Evolutionary conservation across 192 early-diverging fungal genomes (phyloP).

Genomic region (Coemansia sp.): DNA sequence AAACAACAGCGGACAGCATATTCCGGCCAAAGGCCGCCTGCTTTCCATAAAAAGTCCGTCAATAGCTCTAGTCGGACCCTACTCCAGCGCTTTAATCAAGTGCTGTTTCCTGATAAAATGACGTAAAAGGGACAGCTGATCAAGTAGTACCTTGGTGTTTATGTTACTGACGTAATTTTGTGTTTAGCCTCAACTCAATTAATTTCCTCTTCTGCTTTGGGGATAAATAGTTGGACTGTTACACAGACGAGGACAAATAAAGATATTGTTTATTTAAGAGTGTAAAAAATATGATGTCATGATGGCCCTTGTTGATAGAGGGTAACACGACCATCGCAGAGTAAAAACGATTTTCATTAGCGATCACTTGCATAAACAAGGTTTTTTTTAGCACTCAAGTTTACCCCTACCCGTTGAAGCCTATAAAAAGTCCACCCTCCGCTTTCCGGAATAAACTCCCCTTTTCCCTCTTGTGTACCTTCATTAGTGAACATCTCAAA

Average conservation of each 20-base stretch:
- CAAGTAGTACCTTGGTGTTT: not conserved
- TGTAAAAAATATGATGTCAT: not conserved
- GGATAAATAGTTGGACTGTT: not conserved
- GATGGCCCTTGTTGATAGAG: not conserved
- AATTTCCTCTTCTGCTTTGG: not conserved
- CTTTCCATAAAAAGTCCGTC: no score
- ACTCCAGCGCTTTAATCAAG: not conserved
- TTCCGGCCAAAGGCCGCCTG: no score
- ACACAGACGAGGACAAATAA: not conserved
- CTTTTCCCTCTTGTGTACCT: not conserved
- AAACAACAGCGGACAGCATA: no score
- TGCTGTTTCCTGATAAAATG: not conserved
- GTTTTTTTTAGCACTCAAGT: not conserved
- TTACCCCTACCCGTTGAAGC: not conserved
- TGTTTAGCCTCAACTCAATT: not conserved
- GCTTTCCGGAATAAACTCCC: not conserved
- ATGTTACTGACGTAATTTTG: not conserved
- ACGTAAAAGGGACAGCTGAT: not conserved
- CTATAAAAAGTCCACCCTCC: not conserved
- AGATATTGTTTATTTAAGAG: not conserved
- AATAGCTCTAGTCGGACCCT: no score
- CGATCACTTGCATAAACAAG: conserved; percentile 6
- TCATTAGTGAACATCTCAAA: not conserved
- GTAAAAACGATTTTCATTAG: not conserved
- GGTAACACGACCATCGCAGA: not conserved